Percentiles rank a stretch among this genome's conserved stretches.
Evolutionary conservation across 306 rosid species (phyloP).

Genomic region (Fragaria nilgerrensis): DNA sequence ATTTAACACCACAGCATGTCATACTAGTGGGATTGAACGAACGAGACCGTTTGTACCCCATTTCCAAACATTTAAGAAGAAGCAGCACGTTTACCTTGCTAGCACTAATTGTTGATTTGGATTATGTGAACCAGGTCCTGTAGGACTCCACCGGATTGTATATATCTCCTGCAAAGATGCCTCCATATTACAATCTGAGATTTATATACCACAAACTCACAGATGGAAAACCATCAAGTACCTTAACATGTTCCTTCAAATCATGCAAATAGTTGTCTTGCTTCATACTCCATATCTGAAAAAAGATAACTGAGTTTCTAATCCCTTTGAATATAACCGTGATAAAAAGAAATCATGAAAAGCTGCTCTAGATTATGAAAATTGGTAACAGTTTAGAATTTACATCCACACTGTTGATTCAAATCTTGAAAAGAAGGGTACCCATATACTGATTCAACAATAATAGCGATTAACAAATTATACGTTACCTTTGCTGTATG

Average conservation of each 20-base stretch:
- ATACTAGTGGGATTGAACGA: background rate
- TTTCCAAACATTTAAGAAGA: background rate
- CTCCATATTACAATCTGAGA: slow-evolving; percentile 3
- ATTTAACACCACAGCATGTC: background rate
- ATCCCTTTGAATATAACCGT: background rate
- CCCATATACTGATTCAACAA: background rate
- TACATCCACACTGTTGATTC: background rate
- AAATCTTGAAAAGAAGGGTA: background rate
- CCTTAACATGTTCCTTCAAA: slow-evolving; percentile 63
- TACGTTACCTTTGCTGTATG: slow-evolving; percentile 53
- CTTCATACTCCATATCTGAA: slow-evolving; percentile 63
- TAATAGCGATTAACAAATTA: background rate
- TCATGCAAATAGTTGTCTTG: slow-evolving; percentile 52
- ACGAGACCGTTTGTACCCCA: background rate
- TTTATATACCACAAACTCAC: background rate
- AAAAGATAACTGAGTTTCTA: slow-evolving; percentile 5
- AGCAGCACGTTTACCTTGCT: slow-evolving; percentile 47
- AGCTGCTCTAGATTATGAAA: background rate
- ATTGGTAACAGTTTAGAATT: background rate
- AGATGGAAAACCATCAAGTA: slow-evolving; percentile 1
- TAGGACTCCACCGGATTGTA: slow-evolving; percentile 70
- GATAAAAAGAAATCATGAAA: background rate
- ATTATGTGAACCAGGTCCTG: slow-evolving; percentile 53
- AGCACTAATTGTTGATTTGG: slow-evolving; percentile 50
- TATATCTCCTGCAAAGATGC: slow-evolving; percentile 50